Conservation (phyloP, 2,329 filamentous ascomycete species). For the Trichothecium roseum region DNA sequence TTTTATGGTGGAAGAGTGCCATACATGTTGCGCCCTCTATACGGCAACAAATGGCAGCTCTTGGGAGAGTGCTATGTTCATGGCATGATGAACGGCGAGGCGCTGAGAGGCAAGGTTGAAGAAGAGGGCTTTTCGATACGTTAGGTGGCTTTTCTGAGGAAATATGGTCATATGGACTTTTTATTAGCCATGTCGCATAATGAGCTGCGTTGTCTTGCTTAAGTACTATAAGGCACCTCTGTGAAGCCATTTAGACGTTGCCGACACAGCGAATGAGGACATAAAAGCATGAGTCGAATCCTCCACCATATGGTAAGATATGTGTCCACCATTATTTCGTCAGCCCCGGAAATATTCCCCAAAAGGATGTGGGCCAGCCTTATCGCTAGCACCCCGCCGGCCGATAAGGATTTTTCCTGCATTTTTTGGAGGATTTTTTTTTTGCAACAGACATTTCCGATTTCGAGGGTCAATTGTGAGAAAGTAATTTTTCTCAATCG, state of each 20-base stretch:
- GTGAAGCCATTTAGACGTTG: too few species aligned
- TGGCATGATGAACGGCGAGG: constrained; percentile 25
- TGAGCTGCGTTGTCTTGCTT: too few species aligned
- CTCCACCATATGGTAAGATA: too few species aligned
- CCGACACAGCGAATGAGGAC: too few species aligned
- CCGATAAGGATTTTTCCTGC: constrained; percentile 7
- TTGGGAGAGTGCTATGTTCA: constrained; percentile 26
- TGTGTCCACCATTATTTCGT: too few species aligned
- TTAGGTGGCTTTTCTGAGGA: constrained; percentile 7
- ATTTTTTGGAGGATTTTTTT: constrained; percentile 4
- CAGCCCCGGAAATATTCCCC: too few species aligned
- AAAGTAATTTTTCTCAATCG: neutral
- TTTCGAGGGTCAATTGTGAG: too few species aligned
- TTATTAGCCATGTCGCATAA: too few species aligned
- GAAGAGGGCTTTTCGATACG: constrained; percentile 20
- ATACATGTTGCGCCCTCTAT: constrained; percentile 15
- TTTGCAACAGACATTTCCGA: too few species aligned
- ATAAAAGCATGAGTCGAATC: too few species aligned
- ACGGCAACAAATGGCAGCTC: constrained; percentile 12
- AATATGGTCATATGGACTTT: too few species aligned
- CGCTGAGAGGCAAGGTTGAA: constrained; percentile 10
- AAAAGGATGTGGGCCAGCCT: neutral
- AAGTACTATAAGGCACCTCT: too few species aligned
- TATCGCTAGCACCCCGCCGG: constrained; percentile 5
- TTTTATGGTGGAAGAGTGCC: constrained; percentile 21